phyloP scores from a whole-genome alignment of 768 basidiomycete species.

The Coprinellus micaceus region DNA sequence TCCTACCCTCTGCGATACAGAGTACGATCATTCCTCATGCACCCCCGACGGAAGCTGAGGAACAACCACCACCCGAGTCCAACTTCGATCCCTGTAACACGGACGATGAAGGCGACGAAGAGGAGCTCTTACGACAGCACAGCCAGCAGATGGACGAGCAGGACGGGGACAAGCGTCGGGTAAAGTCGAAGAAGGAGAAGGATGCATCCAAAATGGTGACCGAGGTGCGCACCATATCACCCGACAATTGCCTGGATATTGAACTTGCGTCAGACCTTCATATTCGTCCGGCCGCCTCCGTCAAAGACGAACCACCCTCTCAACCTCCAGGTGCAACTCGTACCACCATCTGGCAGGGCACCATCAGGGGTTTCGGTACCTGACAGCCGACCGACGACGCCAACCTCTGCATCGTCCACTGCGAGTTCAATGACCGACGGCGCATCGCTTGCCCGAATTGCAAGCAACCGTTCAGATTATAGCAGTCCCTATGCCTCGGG shows the following conservation, averaged over 20 bases:
- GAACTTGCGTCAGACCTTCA: constrained; percentile 62
- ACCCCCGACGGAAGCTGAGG: constrained; percentile 17
- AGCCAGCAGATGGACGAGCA: constrained; percentile 10
- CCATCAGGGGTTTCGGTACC: constrained; percentile 26
- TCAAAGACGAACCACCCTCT: constrained; percentile 81
- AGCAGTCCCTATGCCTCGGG: constrained; percentile 29
- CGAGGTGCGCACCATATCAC: constrained; percentile 22
- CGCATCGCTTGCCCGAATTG: constrained; percentile 30
- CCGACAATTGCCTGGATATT: neutral
- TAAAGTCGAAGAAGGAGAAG: constrained; percentile 22
- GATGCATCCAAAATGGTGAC: constrained; percentile 21
- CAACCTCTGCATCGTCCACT: constrained; percentile 25
- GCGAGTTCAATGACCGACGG: constrained; percentile 37
- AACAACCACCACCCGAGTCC: constrained; percentile 21
- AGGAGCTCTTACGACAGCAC: constrained; percentile 11
- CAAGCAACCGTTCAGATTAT: constrained; percentile 49
- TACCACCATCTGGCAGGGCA: constrained; percentile 59
- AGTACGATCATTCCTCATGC: neutral
- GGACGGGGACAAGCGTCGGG: constrained; percentile 10
- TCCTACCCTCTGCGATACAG: constrained; percentile 49
- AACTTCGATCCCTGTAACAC: constrained; percentile 15
- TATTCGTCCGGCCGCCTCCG: constrained; percentile 88
- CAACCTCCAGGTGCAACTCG: constrained; percentile 89
- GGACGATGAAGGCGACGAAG: constrained; percentile 33
- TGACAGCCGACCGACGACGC: constrained; percentile 18